phyloP scores from a whole-genome alignment of 495 filamentous ascomycete genomes.

The Aspergillus diversus region DNA sequence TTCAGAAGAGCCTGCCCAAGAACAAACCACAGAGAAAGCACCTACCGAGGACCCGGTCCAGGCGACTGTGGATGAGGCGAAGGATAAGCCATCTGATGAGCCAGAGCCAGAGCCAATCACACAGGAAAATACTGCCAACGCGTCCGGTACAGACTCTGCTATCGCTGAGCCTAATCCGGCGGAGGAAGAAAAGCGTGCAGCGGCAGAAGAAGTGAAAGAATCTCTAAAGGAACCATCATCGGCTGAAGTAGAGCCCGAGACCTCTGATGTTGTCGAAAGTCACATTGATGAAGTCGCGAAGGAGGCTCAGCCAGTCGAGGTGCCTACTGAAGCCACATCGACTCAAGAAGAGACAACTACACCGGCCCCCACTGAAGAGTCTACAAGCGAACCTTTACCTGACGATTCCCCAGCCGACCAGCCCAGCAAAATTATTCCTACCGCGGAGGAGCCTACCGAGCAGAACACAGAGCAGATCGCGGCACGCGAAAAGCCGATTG shows the following conservation, averaged over 20 bases:
- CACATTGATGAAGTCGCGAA: no score
- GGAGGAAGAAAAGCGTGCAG: neutral
- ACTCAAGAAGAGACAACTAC: no score
- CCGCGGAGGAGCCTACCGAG: no score
- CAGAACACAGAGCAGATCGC: no score
- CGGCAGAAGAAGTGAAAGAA: slow-evolving; percentile 2
- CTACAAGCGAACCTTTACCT: no score
- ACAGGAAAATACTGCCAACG: neutral
- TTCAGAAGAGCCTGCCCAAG: slow-evolving; percentile 12
- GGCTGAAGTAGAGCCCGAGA: neutral
- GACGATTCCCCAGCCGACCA: no score
- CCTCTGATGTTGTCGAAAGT: no score
- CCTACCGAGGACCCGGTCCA: slow-evolving; percentile 19
- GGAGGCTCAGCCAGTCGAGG: no score
- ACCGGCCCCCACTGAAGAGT: no score
- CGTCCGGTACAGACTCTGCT: neutral
- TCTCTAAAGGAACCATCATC: neutral
- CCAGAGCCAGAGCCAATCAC: neutral
- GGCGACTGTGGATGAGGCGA: slow-evolving; percentile 9
- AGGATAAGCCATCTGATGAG: neutral
- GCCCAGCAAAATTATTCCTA: no score
- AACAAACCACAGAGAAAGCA: slow-evolving; percentile 18
- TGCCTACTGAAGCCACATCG: no score
- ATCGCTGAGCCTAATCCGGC: neutral
- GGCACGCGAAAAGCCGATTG: no score